phyloP scores from a whole-genome alignment of 1,139 yeast species.

The Yarrowia galli region DNA sequence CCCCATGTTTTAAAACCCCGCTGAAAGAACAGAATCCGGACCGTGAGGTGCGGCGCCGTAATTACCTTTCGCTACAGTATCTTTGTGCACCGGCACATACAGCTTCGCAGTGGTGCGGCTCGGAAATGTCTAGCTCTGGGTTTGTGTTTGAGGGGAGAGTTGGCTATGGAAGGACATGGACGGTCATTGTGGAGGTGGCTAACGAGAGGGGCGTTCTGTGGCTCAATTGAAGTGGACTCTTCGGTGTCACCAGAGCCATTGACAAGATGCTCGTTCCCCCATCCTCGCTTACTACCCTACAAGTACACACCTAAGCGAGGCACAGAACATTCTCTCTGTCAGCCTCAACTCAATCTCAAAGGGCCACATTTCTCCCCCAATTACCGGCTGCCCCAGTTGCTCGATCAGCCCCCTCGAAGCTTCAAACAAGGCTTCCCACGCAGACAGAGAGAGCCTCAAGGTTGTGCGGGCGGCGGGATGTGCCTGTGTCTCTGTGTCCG shows the following conservation, averaged over 20 bases:
- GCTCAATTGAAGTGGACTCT: not conserved
- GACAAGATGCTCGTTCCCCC: not conserved
- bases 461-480: conserved; percentile 8
- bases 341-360: conserved; percentile 10
- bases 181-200: not conserved
- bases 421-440: conserved; percentile 6
- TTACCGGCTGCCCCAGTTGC: conserved; percentile 5
- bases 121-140: conserved; percentile 23
- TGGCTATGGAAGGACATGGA: conserved; percentile 1
- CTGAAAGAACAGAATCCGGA: not conserved
- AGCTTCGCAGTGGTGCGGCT: conserved; percentile 5
- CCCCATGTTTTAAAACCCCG: conserved; percentile 7
- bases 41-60: conserved; percentile 8
- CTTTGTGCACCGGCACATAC: not conserved
- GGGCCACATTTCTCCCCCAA: conserved; percentile 18
- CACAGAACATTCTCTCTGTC: not conserved
- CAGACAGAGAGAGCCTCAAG: conserved; percentile 3
- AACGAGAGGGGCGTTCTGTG: not conserved
- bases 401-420: conserved; percentile 21
- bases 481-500: too few relatives aligned
- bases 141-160: conserved; percentile 8
- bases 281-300: not conserved
- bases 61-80: not conserved
- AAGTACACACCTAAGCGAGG: not conserved
- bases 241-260: not conserved